These are phyloP conservation scores for Rhynchosporium secalis DNA, from an alignment of 2,329 filamentous ascomycete species.

Conservation along the genomic window DNA sequence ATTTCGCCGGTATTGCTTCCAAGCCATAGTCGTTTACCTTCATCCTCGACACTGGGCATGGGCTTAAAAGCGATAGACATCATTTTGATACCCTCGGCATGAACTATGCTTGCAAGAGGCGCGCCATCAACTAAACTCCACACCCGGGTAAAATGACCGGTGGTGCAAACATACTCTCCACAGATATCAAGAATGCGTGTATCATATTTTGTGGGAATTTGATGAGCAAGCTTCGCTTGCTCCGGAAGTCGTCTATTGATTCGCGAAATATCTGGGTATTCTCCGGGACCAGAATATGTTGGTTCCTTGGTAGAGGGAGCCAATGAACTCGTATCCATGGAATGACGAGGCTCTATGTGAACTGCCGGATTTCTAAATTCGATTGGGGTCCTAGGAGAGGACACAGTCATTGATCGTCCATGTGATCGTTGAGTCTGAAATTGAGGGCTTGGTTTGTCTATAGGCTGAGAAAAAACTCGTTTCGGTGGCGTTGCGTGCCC, in stretches of 20 bases:
- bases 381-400: conserved; percentile 43
- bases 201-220: conserved; percentile 84
- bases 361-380: conserved; percentile 43
- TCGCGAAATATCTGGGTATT: conserved; percentile 82
- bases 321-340: conserved; percentile 19
- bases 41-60: conserved; percentile 71
- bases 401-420: conserved; percentile 53
- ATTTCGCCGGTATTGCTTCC: conserved; percentile 87
- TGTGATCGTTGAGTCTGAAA: conserved; percentile 47
- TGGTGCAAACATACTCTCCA: conserved; percentile 83
- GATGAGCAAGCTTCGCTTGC: conserved; percentile 68
- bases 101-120: conserved; percentile 74
- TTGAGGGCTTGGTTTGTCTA: conserved; percentile 24
- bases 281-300: conserved; percentile 35
- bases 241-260: conserved; percentile 81
- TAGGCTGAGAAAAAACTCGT: conserved; percentile 49
- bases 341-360: conserved; percentile 21
- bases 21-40: conserved; percentile 83
- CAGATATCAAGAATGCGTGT: conserved; percentile 84
- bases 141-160: conserved; percentile 80
- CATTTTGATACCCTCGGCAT: conserved; percentile 82
- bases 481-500: conserved; percentile 42
- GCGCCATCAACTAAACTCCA: conserved; percentile 87
- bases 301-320: conserved; percentile 23
- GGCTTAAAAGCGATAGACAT: conserved; percentile 86